Percentiles rank a stretch among this genome's conserved stretches.
Evolutionary conservation across 345 rosid genomes (phyloP).

Genomic region (Moricandia arvensis): DNA sequence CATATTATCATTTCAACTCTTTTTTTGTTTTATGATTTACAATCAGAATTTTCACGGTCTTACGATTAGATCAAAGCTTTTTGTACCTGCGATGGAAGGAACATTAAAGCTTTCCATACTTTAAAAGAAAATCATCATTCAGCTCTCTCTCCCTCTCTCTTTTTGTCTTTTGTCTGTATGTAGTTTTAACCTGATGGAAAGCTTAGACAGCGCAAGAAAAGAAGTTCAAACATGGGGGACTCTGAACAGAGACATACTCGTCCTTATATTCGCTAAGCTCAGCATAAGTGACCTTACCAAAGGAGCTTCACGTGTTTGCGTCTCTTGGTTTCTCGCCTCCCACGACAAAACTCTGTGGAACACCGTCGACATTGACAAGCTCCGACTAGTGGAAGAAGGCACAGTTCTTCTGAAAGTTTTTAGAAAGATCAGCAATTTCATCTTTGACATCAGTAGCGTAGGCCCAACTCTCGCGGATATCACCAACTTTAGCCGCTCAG

Average conservation of each 20-base stretch:
- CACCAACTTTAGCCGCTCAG: background rate
- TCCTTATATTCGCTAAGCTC: background rate
- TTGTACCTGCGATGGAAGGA: no score
- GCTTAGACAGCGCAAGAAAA: background rate
- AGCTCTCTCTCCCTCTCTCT: background rate
- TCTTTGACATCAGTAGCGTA: background rate
- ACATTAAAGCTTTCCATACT: no score
- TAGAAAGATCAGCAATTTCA: background rate
- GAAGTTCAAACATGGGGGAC: background rate
- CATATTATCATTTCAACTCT: no score
- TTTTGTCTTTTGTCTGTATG: background rate
- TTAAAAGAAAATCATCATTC: no score
- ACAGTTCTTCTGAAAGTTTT: background rate
- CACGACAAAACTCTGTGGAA: constrained; percentile 9
- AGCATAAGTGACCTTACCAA: background rate
- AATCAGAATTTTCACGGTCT: no score
- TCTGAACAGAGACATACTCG: constrained; percentile 14
- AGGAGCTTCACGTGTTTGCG: constrained; percentile 16
- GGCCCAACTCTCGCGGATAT: background rate
- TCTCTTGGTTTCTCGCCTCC: constrained; percentile 17
- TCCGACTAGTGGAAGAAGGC: background rate
- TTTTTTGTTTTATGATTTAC: no score
- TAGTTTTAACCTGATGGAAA: background rate
- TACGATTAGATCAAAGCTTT: no score
- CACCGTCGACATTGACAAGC: background rate